Percentiles rank a stretch among this genome's conserved stretches.
Evolutionary conservation across 2,329 filamentous ascomycete genomes (phyloP).

Genomic region (Aspergillus novofumigatus): DNA sequence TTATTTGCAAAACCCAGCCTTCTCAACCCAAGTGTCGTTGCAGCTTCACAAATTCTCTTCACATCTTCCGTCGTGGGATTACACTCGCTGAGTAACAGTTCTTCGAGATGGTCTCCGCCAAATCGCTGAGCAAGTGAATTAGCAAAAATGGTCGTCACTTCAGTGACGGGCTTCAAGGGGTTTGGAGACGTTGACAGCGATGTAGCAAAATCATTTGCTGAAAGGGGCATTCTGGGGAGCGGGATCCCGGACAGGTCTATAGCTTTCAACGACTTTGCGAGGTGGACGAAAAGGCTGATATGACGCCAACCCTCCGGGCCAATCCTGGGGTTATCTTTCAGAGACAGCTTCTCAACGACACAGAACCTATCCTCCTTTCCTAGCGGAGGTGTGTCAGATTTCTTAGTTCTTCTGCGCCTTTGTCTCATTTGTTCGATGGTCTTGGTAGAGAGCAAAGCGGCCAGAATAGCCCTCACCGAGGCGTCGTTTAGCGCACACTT

Average conservation of each 20-base stretch:
- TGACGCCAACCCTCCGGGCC: conserved; percentile 86
- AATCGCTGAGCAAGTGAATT: conserved; percentile 73
- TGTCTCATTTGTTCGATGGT: conserved; percentile 56
- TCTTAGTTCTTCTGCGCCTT: conserved; percentile 41
- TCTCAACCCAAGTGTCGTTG: conserved; percentile 71
- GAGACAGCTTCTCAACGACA: conserved; percentile 76
- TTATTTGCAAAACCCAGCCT: conserved; percentile 83
- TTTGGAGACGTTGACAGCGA: conserved; percentile 12
- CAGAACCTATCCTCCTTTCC: conserved; percentile 47
- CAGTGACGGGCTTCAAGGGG: conserved; percentile 29
- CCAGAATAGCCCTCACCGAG: conserved; percentile 78
- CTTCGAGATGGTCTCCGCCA: conserved; percentile 70
- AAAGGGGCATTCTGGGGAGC: conserved; percentile 55
- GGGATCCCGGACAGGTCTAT: conserved; percentile 82
- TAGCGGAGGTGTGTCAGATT: conserved; percentile 27
- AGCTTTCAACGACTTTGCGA: conserved; percentile 79
- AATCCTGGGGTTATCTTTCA: conserved; percentile 86
- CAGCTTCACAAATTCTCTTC: conserved; percentile 71
- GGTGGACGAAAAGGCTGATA: conserved; percentile 81
- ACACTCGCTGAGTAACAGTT: conserved; percentile 79
- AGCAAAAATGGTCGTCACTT: conserved; percentile 64
- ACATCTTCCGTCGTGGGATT: conserved; percentile 68
- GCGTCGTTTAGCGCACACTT: conserved; percentile 85
- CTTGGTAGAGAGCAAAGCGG: conserved; percentile 77
- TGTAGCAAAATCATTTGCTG: conserved; percentile 22